Evolutionary conservation across 768 basidiomycete genomes (phyloP).

Genomic region (Daedalea quercina): DNA sequence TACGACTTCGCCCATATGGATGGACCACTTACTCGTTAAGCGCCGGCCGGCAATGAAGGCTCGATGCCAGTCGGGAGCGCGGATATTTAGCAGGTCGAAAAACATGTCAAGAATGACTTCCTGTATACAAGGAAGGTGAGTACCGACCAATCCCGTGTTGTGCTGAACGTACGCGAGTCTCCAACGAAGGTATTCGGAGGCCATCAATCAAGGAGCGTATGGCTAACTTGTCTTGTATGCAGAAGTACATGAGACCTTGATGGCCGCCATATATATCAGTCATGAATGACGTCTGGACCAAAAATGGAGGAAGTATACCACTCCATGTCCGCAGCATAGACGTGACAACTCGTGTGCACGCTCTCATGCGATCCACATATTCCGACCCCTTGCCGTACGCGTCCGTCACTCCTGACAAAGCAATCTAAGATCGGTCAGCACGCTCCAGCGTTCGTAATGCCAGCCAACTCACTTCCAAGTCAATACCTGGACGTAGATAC

Average conservation of each 20-base stretch:
- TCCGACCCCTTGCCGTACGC: constrained; percentile 80
- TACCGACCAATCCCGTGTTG: not conserved
- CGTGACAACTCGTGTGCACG: constrained; percentile 71
- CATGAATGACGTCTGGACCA: not conserved
- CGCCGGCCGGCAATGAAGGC: constrained; percentile 87
- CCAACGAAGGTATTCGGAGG: constrained; percentile 81
- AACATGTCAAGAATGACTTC: constrained; percentile 93
- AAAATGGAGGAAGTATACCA: constrained; percentile 39
- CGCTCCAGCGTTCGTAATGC: not conserved
- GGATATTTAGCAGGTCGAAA: constrained; percentile 88
- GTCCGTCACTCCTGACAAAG: constrained; percentile 85
- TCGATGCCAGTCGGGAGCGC: constrained; percentile 87
- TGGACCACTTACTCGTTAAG: constrained; percentile 60
- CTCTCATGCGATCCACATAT: constrained; percentile 73
- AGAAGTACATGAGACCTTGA: constrained; percentile 90
- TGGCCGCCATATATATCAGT: not conserved
- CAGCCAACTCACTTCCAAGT: constrained; percentile 67
- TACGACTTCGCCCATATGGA: not conserved
- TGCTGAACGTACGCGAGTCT: constrained; percentile 58
- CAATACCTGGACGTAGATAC: constrained; percentile 73
- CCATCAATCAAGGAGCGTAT: constrained; percentile 82
- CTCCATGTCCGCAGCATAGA: constrained; percentile 90
- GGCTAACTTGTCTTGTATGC: constrained; percentile 82
- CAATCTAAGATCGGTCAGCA: constrained; percentile 46
- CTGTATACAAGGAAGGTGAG: constrained; percentile 32